phyloP scores from a whole-genome alignment of 164 flowering plant genomes.

The Chloranthus sessilifolius region DNA sequence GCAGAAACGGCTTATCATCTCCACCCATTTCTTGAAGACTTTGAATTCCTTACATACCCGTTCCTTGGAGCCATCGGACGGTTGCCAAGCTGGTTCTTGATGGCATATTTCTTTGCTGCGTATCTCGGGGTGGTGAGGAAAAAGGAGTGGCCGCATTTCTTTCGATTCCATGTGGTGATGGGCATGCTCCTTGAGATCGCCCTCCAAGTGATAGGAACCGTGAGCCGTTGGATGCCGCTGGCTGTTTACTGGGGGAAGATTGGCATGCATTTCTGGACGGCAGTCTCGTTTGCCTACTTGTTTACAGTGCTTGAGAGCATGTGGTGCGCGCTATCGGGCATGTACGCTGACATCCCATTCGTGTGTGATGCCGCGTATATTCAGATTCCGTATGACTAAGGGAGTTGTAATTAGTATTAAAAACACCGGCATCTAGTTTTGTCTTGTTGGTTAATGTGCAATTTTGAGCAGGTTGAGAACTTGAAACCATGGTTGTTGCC shows the following conservation, averaged over 20 bases:
- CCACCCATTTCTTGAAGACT: constrained; percentile 66
- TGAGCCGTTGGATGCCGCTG: constrained; percentile 70
- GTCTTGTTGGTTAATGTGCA: too few species aligned
- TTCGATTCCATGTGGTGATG: constrained; percentile 83
- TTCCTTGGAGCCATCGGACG: constrained; percentile 56
- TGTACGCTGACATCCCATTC: constrained; percentile 90
- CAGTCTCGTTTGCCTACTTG: constrained; percentile 52
- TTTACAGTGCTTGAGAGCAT: constrained; percentile 80
- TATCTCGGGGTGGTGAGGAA: constrained; percentile 77
- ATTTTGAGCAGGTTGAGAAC: too few species aligned
- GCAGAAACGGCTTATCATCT: constrained; percentile 76
- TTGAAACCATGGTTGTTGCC: too few species aligned
- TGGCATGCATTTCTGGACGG: constrained; percentile 83
- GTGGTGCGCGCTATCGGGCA: constrained; percentile 69
- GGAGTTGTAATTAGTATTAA: too few species aligned
- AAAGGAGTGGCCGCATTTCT: constrained; percentile 92
- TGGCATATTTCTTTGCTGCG: constrained; percentile 66
- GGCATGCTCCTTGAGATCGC: constrained; percentile 81
- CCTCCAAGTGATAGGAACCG: constrained; percentile 60
- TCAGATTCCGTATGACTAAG: constrained; percentile 75
- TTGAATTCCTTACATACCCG: constrained; percentile 60
- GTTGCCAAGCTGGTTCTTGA: constrained; percentile 67
- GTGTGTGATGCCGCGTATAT: constrained; percentile 82
- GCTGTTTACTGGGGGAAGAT: constrained; percentile 70
- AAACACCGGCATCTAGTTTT: too few species aligned